Conservation (phyloP, 805 yeast genomes). For the Hermanozyma aechmeae region DNA sequence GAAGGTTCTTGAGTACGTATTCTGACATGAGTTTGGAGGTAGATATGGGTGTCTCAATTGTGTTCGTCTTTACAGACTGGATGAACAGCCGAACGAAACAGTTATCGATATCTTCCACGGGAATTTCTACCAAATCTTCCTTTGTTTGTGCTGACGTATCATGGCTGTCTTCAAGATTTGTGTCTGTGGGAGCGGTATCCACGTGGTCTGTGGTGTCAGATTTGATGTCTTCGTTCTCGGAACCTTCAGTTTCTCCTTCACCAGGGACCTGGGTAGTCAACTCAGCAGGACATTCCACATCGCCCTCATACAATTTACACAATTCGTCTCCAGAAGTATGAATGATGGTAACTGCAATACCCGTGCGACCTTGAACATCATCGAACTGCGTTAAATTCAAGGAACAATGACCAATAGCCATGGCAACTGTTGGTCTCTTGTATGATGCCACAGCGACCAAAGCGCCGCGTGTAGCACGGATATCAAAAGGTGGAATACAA, state of each 20-base stretch:
- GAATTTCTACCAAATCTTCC: no score
- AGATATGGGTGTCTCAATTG: slow-evolving; percentile 53
- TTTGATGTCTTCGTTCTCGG: no score
- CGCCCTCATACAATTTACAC: slow-evolving; percentile 41
- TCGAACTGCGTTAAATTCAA: slow-evolving; percentile 36
- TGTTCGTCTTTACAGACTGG: slow-evolving; percentile 48
- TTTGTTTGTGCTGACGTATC: no score
- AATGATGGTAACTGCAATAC: slow-evolving; percentile 69
- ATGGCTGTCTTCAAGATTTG: no score
- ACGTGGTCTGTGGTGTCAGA: no score
- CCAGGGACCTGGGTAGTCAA: slow-evolving; percentile 30
- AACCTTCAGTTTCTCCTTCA: slow-evolving; percentile 1
- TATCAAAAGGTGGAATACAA: slow-evolving; percentile 50
- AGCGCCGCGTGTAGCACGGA: slow-evolving; percentile 36
- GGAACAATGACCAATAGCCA: slow-evolving; percentile 63
- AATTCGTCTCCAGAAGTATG: slow-evolving; percentile 65
- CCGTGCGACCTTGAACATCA: slow-evolving; percentile 53
- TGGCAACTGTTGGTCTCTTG: slow-evolving; percentile 49
- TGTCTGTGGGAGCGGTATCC: no score
- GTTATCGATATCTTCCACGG: slow-evolving; percentile 61
- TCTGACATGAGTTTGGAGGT: slow-evolving; percentile 71
- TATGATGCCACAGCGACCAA: slow-evolving; percentile 66
- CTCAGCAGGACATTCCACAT: slow-evolving; percentile 19
- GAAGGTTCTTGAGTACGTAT: slow-evolving; percentile 63
- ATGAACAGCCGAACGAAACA: slow-evolving; percentile 64